A percentile compares a stretch with the other conserved stretches of the same genome.
Conservation (phyloP, 2,329 filamentous ascomycete genomes). For the Ceratocystis albifundus region DNA sequence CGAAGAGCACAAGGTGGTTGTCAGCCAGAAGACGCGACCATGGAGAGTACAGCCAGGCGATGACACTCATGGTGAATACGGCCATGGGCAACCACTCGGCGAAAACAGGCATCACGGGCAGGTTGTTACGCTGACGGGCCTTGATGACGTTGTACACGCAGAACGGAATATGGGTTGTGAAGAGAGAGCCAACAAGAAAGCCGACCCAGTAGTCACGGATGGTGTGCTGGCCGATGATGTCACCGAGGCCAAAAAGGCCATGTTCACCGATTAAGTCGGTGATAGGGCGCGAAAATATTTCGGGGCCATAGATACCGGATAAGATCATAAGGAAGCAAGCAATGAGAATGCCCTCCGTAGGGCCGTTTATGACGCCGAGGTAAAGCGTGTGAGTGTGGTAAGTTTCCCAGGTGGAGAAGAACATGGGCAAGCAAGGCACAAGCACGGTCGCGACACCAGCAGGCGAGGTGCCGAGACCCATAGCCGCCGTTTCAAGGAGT, state of each 20-base stretch:
- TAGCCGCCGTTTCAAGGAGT: constrained; percentile 79
- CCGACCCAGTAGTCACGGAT: constrained; percentile 82
- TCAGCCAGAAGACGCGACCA: constrained; percentile 69
- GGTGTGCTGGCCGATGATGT: constrained; percentile 57
- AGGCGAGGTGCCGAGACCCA: constrained; percentile 76
- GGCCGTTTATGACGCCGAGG: constrained; percentile 91
- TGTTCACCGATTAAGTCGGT: constrained; percentile 51
- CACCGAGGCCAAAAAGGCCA: constrained; percentile 40
- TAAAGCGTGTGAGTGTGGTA: constrained; percentile 98
- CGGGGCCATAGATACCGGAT: constrained; percentile 77
- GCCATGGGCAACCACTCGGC: constrained; percentile 88
- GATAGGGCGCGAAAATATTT: constrained; percentile 72
- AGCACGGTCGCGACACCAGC: constrained; percentile 85
- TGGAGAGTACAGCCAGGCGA: constrained; percentile 80
- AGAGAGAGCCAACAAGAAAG: constrained; percentile 52
- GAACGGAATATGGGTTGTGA: constrained; percentile 69
- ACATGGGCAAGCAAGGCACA: constrained; percentile 90
- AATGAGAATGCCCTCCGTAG: constrained; percentile 87
- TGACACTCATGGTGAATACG: constrained; percentile 62
- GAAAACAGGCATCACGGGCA: constrained; percentile 72
- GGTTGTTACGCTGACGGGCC: constrained; percentile 58
- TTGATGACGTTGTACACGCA: constrained; percentile 77
- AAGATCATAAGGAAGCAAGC: constrained; percentile 76
- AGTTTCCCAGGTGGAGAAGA: constrained; percentile 99
- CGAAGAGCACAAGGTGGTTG: constrained; percentile 86